These are phyloP conservation scores for Amphichorda felina DNA, from an alignment of 2,329 filamentous ascomycete species.

Conservation along the genomic window DNA sequence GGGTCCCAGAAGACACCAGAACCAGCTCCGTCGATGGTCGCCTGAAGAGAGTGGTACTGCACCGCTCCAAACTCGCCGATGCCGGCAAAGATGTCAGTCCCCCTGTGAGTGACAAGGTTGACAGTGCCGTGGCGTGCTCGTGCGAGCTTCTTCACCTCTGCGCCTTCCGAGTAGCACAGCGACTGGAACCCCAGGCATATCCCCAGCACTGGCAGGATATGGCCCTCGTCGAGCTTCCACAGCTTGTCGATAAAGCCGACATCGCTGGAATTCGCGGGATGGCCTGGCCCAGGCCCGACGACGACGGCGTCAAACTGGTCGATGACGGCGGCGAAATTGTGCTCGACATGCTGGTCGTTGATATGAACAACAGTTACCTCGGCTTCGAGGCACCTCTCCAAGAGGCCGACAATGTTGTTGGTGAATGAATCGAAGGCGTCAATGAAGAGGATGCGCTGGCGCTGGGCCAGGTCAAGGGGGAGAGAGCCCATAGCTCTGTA, in stretches of 20 bases:
- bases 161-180: conserved; percentile 57
- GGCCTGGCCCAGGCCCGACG: conserved; percentile 81
- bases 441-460: conserved; percentile 66
- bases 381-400: conserved; percentile 61
- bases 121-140: conserved; percentile 77
- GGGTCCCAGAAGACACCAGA: background rate
- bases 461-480: background rate
- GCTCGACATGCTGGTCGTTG: conserved; percentile 30
- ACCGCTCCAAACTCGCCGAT: conserved; percentile 55
- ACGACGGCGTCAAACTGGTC: conserved; percentile 71
- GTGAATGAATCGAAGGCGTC: conserved; percentile 97
- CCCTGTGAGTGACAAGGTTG: conserved; percentile 48
- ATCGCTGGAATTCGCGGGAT: conserved; percentile 59
- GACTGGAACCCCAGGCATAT: conserved; percentile 88
- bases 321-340: conserved; percentile 26
- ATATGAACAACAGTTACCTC: conserved; percentile 30
- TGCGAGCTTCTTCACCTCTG: conserved; percentile 51
- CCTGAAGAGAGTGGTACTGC: conserved; percentile 60
- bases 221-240: conserved; percentile 51
- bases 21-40: conserved; percentile 34
- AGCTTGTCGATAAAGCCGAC: conserved; percentile 71
- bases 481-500: background rate
- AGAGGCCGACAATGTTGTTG: conserved; percentile 80
- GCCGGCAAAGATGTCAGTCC: conserved; percentile 52
- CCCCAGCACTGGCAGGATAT: conserved; percentile 66